Evolutionary conservation across 495 filamentous ascomycete species (phyloP).

Genomic region (Margaritispora aquatica): DNA sequence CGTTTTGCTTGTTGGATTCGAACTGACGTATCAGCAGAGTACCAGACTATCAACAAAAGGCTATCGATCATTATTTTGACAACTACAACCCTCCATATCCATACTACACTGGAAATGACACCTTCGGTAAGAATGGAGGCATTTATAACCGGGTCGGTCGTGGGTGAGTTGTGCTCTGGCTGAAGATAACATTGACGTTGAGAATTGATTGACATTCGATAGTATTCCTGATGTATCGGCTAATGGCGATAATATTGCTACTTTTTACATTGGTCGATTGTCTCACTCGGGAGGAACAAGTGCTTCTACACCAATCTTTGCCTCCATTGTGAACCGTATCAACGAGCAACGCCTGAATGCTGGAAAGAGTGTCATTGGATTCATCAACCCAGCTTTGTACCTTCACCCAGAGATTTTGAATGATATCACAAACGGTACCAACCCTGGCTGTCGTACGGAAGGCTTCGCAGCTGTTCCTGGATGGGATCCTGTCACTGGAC

Average conservation of each 20-base stretch:
- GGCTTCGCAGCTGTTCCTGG: conserved; percentile 47
- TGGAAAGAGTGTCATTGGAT: conserved; percentile 53
- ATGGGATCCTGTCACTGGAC: conserved; percentile 58
- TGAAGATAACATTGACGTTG: not conserved
- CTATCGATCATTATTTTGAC: conserved; percentile 44
- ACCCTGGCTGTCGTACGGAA: conserved; percentile 39
- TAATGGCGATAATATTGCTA: conserved; percentile 51
- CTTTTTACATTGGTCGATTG: conserved; percentile 37
- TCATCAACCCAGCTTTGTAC: conserved; percentile 58
- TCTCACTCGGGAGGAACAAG: conserved; percentile 45
- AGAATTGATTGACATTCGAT: conserved; percentile 31
- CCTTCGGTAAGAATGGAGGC: conserved; percentile 45
- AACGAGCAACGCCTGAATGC: conserved; percentile 52
- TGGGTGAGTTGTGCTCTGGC: not conserved
- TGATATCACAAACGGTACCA: conserved; percentile 44
- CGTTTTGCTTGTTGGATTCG: not conserved
- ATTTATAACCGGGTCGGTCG: conserved; percentile 35
- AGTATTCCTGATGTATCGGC: conserved; percentile 61
- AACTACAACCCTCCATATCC: conserved; percentile 32
- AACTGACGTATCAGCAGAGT: not conserved
- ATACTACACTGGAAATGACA: conserved; percentile 43
- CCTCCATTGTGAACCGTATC: conserved; percentile 48
- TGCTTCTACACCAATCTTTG: conserved; percentile 32
- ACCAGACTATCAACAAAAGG: conserved; percentile 49
- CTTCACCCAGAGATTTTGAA: conserved; percentile 38